Percentiles rank a stretch among this genome's conserved stretches.
Evolutionary conservation across 2,329 filamentous ascomycete species (phyloP).

Genomic region (Talaromyces sp.): DNA sequence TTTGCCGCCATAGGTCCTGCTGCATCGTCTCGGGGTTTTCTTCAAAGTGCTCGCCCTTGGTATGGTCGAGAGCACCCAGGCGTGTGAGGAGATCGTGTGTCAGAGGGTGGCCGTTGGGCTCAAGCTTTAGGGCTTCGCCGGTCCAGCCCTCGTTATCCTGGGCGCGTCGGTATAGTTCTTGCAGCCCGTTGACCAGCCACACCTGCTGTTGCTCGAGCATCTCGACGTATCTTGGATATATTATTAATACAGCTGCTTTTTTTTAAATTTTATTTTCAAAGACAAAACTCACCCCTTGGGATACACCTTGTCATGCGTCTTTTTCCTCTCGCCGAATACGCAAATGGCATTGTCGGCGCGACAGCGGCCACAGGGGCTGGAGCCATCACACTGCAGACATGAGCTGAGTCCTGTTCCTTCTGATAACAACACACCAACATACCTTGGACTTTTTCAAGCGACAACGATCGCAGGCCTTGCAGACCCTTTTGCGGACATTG

Average conservation of each 20-base stretch:
- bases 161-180: conserved; percentile 55
- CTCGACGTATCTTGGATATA: conserved; percentile 53
- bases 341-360: conserved; percentile 62
- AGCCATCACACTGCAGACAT: conserved; percentile 54
- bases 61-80: conserved; percentile 53
- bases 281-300: conserved; percentile 56
- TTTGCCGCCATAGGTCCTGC: conserved; percentile 50
- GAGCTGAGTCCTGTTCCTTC: background rate
- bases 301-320: conserved; percentile 63
- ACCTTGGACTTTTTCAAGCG: conserved; percentile 64
- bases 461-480: conserved; percentile 64
- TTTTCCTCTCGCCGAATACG: conserved; percentile 62
- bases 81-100: conserved; percentile 61
- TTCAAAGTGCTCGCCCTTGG: conserved; percentile 53
- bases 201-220: conserved; percentile 64
- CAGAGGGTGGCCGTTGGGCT: conserved; percentile 52
- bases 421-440: conserved; percentile 17
- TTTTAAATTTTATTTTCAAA: no score
- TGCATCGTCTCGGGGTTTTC: conserved; percentile 55
- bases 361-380: conserved; percentile 58
- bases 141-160: conserved; percentile 53
- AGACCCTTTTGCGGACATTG: conserved; percentile 57
- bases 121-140: conserved; percentile 49
- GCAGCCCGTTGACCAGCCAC: conserved; percentile 58
- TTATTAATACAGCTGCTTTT: background rate